These are phyloP conservation scores for Fraxinus americana DNA, from an alignment of 257 asterid genomes.

Conservation along the genomic window DNA sequence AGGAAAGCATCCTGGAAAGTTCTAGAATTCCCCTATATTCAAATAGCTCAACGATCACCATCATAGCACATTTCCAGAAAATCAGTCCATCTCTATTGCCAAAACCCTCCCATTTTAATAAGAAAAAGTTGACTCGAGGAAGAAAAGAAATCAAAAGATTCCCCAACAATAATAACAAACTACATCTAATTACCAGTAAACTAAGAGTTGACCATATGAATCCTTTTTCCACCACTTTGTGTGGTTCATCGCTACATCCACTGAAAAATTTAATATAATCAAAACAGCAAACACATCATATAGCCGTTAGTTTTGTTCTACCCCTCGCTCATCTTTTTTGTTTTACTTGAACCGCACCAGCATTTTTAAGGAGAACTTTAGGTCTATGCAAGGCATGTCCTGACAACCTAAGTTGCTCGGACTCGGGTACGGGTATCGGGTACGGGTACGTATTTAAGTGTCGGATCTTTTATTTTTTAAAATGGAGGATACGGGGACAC, in stretches of 20 bases:
- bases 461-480: too few species aligned
- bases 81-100: background rate
- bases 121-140: background rate
- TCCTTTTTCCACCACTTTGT: background rate
- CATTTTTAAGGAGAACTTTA: background rate
- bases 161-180: background rate
- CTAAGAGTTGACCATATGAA: background rate
- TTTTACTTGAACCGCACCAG: background rate
- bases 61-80: background rate
- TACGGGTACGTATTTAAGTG: too few species aligned
- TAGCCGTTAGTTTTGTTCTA: background rate
- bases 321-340: background rate
- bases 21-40: background rate
- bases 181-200: background rate
- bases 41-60: background rate
- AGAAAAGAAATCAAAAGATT: background rate
- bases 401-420: too few species aligned
- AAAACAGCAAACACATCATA: background rate
- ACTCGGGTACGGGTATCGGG: too few species aligned
- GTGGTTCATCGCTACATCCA: background rate
- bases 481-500: too few species aligned
- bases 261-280: background rate
- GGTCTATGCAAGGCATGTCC: background rate
- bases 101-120: background rate
- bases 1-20: background rate